A percentile compares a stretch with the other conserved stretches of the same genome.
Conservation (phyloP, 1,284 basidiomycete species). For the Xerocomus nothofagi region DNA sequence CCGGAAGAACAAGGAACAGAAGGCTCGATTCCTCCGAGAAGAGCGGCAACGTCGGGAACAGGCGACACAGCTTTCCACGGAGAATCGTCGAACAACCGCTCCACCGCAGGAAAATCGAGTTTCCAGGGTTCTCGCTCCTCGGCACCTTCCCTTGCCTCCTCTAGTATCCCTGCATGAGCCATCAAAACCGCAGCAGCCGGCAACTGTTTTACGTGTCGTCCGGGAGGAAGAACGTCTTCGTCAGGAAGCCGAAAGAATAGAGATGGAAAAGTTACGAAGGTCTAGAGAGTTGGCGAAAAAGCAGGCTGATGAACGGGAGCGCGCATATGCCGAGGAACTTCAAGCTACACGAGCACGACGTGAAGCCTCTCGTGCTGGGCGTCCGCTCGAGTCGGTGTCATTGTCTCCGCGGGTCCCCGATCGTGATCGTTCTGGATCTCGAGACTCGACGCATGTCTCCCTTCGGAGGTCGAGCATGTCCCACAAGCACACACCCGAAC, state of each 20-base stretch:
- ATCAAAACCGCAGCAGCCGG: conserved; percentile 6
- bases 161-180: conserved; percentile 20
- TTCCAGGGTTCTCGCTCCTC: conserved; percentile 18
- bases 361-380: conserved; percentile 55
- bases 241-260: conserved; percentile 47
- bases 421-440: conserved; percentile 44
- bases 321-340: conserved; percentile 59
- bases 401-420: conserved; percentile 37
- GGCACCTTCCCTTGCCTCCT: conserved; percentile 18
- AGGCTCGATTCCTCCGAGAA: conserved; percentile 62
- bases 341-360: conserved; percentile 59
- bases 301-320: conserved; percentile 54
- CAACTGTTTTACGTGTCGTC: conserved; percentile 9
- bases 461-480: conserved; percentile 37
- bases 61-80: conserved; percentile 33
- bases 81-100: conserved; percentile 36
- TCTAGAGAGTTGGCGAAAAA: conserved; percentile 58
- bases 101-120: conserved; percentile 13
- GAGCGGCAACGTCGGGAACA: conserved; percentile 54
- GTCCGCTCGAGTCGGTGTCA: conserved; percentile 25
- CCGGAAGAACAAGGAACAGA: conserved; percentile 70
- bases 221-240: conserved; percentile 50
- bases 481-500: conserved; percentile 47
- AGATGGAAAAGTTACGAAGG: conserved; percentile 55
- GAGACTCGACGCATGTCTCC: conserved; percentile 33